Evolutionary conservation across 768 basidiomycete species (phyloP), one percentile per base, ranked within the genome.

Genomic region (Hericium erinaceus): DNA sequence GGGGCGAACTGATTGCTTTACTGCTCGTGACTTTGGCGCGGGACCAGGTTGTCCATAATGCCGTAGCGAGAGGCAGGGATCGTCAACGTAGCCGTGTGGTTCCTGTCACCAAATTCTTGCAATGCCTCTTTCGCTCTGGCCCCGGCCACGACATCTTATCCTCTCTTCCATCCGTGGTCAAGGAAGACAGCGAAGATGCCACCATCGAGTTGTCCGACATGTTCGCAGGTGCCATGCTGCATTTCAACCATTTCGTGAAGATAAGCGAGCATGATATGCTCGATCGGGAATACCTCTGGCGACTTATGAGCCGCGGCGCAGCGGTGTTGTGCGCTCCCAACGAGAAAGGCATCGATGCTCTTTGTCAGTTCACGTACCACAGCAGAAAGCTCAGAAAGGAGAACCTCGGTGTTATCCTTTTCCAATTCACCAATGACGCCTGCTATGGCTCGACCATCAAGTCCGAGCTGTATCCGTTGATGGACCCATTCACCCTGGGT

Each of bases 211-310:
- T n/a, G 18, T 18, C 12, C 44, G 16, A n/a, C 49, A 12, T 12
- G 49, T 51, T 51, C 49, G 16, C 3, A 26, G 28, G 16, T 51
- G 22, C 28, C 8, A 7, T 13, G 1, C 60, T 70, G 39, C 63
- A 69, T 56, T 71, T 71, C 64, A 72, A 64, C 56, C 69, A 72
- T 57, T 68, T 70, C 52, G 60, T 72, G 61, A 69, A 69, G 52
- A 57, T 67, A 22, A 39, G 61, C 33, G 59, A 68, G 20, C 39
- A 18, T 18, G 51, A 33, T 4, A 37, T 64, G 26, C 51, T 71
- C 26, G 61, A 65, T 56, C 57, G 48, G 38, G 37, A 59, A 28
- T 64, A 57, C 50, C 65, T 70, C 8, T 65, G 57, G 63, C 20
- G 15, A 22, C 46, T 66, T 38, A 58, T 68, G 48, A 52, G 54